A percentile compares a stretch with the other conserved stretches of the same genome.
Conservation (phyloP, 164 flowering plant genomes). For the Umbilicus rupestris region DNA sequence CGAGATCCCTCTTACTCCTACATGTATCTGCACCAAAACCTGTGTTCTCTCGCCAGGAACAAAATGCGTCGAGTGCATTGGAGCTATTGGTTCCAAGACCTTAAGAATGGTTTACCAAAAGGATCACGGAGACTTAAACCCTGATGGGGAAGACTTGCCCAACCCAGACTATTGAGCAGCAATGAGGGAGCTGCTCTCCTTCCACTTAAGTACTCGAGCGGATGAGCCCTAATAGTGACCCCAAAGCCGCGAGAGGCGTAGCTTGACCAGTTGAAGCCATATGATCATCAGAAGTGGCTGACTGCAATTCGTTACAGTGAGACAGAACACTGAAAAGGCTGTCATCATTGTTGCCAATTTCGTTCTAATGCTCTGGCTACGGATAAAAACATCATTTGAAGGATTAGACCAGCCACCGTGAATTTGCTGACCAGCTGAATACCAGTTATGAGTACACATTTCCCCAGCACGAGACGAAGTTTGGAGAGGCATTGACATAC, state of each 20-base stretch:
- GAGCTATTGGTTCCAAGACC: conserved; percentile 61
- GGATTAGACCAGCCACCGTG: conserved; percentile 42
- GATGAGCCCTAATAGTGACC: conserved; percentile 27
- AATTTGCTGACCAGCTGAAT: conserved; percentile 29
- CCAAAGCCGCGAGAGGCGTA: conserved; percentile 31
- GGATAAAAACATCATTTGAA: conserved; percentile 20
- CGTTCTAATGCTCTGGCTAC: conserved; percentile 33
- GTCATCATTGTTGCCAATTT: conserved; percentile 34
- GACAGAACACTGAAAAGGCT: conserved; percentile 55
- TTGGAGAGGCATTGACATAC: conserved; percentile 28
- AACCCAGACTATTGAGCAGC: conserved; percentile 34
- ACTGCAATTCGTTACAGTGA: conserved; percentile 36
- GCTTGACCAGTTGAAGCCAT: conserved; percentile 27
- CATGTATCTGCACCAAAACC: not conserved
- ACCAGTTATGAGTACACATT: conserved; percentile 44
- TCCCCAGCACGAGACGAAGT: conserved; percentile 24
- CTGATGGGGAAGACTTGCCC: conserved; percentile 53
- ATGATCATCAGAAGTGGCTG: conserved; percentile 22
- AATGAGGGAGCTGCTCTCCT: conserved; percentile 24
- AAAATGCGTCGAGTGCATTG: not conserved
- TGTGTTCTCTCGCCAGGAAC: not conserved
- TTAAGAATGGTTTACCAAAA: conserved; percentile 46
- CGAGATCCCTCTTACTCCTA: not conserved
- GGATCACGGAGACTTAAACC: conserved; percentile 42
- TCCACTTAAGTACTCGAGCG: conserved; percentile 37